A percentile compares a stretch with the other conserved stretches of the same genome.
Conservation (phyloP, 352 stramenopile species). For the Thalassiosira pacifica region DNA sequence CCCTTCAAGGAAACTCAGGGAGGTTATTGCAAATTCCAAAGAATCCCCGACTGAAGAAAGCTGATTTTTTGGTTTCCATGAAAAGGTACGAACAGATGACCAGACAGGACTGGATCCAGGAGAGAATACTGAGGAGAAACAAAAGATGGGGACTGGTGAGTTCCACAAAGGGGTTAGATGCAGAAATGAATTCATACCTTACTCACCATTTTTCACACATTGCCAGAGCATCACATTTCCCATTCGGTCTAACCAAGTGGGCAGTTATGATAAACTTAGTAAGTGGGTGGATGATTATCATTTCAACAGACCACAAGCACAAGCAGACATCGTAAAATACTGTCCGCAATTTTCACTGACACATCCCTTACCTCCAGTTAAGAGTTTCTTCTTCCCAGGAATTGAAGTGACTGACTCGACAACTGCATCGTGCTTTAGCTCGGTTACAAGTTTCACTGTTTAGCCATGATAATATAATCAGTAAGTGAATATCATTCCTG, state of each 20-base stretch:
- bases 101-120: slow-evolving; percentile 10
- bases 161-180: not conserved
- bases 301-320: not conserved
- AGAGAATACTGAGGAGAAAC: slow-evolving; percentile 24
- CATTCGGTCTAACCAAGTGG: slow-evolving; percentile 11
- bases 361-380: slow-evolving; percentile 51
- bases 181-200: not conserved
- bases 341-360: too few species aligned
- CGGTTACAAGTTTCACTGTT: slow-evolving; percentile 33
- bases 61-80: slow-evolving; percentile 20
- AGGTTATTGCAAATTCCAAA: slow-evolving; percentile 31
- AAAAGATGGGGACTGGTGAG: not conserved
- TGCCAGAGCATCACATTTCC: slow-evolving; percentile 47
- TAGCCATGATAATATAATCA: too few species aligned
- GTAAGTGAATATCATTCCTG: too few species aligned
- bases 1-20: slow-evolving; percentile 40
- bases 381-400: slow-evolving; percentile 34
- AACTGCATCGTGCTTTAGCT: slow-evolving; percentile 49
- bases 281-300: not conserved
- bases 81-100: slow-evolving; percentile 44
- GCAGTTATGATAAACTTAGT: not conserved
- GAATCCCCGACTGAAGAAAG: slow-evolving; percentile 3
- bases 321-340: too few species aligned
- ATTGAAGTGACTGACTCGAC: slow-evolving; percentile 44
- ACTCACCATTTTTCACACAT: slow-evolving; percentile 21